A percentile compares a stretch with the other conserved stretches of the same genome.
Evolutionary conservation across 257 asterid genomes (phyloP).

Genomic region (Solanum peruvianum): DNA sequence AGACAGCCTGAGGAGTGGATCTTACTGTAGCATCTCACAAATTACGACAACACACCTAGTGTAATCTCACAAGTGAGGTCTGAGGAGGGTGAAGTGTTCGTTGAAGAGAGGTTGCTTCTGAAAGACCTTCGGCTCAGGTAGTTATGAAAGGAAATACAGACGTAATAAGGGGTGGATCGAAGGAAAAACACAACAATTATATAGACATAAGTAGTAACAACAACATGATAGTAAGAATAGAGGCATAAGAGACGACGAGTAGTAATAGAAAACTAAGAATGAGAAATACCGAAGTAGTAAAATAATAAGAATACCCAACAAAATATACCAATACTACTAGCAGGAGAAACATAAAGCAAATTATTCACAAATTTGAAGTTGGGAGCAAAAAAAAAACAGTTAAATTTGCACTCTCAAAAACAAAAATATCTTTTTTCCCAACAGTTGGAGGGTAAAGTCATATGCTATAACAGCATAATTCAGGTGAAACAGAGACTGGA

Average conservation of each 20-base stretch:
- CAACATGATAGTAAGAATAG: not conserved
- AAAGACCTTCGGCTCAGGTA: not conserved
- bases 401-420: not conserved
- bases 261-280: not conserved
- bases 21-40: slow-evolving; percentile 3
- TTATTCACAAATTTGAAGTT: not conserved
- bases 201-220: not conserved
- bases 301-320: not conserved
- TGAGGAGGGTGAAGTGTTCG: no score
- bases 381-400: not conserved
- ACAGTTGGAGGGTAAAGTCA: not conserved
- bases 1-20: slow-evolving; percentile 36
- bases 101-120: not conserved
- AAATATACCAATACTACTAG: not conserved
- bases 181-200: not conserved
- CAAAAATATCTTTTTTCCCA: not conserved
- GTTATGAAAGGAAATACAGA: not conserved
- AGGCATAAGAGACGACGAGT: not conserved
- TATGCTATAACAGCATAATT: not conserved
- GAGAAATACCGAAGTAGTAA: not conserved
- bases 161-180: slow-evolving; percentile 3
- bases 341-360: not conserved
- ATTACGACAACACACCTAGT: not conserved
- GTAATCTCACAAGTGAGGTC: not conserved
- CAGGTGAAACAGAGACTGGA: not conserved